Evolutionary conservation across 169 alveolate genomes (phyloP).

Genomic region (Cyclospora cayetanensis): DNA sequence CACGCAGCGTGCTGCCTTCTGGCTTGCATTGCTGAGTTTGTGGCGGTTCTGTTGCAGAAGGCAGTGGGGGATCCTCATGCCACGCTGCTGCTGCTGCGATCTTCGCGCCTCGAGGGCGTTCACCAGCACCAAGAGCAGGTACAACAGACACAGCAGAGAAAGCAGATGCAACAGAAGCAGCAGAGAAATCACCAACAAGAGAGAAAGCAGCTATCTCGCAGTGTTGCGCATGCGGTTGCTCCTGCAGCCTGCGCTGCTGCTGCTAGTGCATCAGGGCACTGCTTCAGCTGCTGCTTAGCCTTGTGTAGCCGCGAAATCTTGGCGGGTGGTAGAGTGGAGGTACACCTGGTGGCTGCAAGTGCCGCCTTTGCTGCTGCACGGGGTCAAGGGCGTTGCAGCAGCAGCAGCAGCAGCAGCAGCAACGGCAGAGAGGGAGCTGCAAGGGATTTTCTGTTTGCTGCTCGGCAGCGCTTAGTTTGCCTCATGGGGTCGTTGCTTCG

Average conservation of each 20-base stretch:
- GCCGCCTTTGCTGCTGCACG: too few relatives aligned
- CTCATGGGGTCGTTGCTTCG: too few relatives aligned
- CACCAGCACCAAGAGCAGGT: neutral
- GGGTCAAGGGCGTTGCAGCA: neutral
- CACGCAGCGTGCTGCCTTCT: constrained; percentile 6
- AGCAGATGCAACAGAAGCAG: constrained; percentile 22
- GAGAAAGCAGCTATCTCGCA: neutral
- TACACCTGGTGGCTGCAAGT: too few relatives aligned
- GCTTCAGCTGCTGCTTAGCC: neutral
- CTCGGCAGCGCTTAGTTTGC: too few relatives aligned
- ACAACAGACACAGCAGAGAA: constrained; percentile 3
- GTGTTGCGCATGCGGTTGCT: neutral
- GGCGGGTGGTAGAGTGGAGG: too few relatives aligned
- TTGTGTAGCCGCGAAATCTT: too few relatives aligned
- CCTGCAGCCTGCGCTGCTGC: constrained; percentile 3
- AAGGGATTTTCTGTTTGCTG: too few relatives aligned
- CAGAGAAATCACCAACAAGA: neutral
- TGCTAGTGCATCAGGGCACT: neutral
- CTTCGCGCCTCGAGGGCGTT: neutral
- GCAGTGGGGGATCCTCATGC: neutral
- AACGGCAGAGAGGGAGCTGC: too few relatives aligned
- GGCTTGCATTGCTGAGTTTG: neutral
- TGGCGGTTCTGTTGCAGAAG: constrained; percentile 17
- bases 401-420: neutral
- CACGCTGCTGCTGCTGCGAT: constrained; percentile 32